Base-by-base conservation (phyloP, 2,329 filamentous ascomycete genomes). In the Aspergillus hortae region DNA sequence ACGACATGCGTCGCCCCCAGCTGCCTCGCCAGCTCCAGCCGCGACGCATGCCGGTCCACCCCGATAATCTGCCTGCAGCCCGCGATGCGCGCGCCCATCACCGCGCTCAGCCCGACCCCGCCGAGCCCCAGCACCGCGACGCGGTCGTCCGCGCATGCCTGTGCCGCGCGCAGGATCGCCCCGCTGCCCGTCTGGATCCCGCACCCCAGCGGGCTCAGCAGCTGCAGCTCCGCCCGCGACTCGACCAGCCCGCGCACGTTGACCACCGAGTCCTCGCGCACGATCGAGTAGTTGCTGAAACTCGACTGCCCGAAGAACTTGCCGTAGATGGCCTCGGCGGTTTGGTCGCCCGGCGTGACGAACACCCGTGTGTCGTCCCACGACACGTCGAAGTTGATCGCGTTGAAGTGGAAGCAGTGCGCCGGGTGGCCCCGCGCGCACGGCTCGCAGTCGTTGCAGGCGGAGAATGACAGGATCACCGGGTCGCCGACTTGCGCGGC, bases 231-330 rank as follows among this genome's bases (percentile, higher is more conserved):
- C 11, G 56, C 47, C 11, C 23, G 32, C 4, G 33, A 40, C 45
- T 75, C 68, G 11, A 76, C 66, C 33, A 74, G 56, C 4, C 57
- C 60, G 6, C 66, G 66, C 3, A 74, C 75, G 51, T 77, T 79
- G 21, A 77, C 66, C 11, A 75, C 66, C 4, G 66, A 71, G 21
- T 61, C 69, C 41, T 72, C 67, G 46, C 67, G 66, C 1, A 75
- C 74, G 15, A 77, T 60, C 5, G 67, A 71, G 41, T 67, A 60
- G 52, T 57, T 66, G 1, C 75, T 67, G 53, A 76, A 78, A 44
- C 74, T 77, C 1, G 70, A 74, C 52, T 79, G 75, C 1, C 77
- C 77, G 60, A 79, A 80, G 63, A 81, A 82, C 7, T 56, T 58
- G 3, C 73, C 73, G 4, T 63, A 64, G 30, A 74, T 62, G 10